phyloP scores from a whole-genome alignment of 768 basidiomycete species.

The Pulveroboletus sp. region DNA sequence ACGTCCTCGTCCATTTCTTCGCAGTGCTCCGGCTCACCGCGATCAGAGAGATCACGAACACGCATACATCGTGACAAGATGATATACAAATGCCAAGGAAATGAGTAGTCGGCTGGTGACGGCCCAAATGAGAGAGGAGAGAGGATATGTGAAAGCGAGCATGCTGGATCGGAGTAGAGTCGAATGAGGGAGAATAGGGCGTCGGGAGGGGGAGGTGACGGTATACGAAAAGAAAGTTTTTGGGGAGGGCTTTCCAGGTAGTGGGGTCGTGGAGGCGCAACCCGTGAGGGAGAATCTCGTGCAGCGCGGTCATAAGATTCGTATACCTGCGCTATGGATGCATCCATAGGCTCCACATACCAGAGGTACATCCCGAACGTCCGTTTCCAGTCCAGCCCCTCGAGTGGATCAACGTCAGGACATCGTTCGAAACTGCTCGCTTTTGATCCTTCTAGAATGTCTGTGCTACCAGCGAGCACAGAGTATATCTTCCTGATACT shows the following conservation, averaged over 20 bases:
- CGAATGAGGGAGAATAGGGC: slow-evolving; percentile 80
- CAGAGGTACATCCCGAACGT: slow-evolving; percentile 89
- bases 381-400: slow-evolving; percentile 91
- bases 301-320: slow-evolving; percentile 51
- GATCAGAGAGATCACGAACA: slow-evolving; percentile 85
- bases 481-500: slow-evolving; percentile 80
- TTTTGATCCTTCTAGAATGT: slow-evolving; percentile 52
- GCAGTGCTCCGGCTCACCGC: slow-evolving; percentile 46
- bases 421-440: slow-evolving; percentile 51
- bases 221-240: slow-evolving; percentile 40
- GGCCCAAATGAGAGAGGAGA: slow-evolving; percentile 71
- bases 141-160: slow-evolving; percentile 66
- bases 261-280: slow-evolving; percentile 60
- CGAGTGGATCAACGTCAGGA: slow-evolving; percentile 58
- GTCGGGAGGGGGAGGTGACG: slow-evolving; percentile 53
- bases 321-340: slow-evolving; percentile 69
- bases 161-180: slow-evolving; percentile 69
- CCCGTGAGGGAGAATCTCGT: slow-evolving; percentile 36
- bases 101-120: slow-evolving; percentile 74
- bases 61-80: slow-evolving; percentile 81
- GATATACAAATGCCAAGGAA: slow-evolving; percentile 93
- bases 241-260: slow-evolving; percentile 38
- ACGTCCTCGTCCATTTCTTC: slow-evolving; percentile 37
- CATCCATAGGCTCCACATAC: slow-evolving; percentile 75
- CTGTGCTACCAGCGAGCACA: slow-evolving; percentile 74